phyloP scores from a whole-genome alignment of 495 filamentous ascomycete genomes.

The Daldinia bambusicola region DNA sequence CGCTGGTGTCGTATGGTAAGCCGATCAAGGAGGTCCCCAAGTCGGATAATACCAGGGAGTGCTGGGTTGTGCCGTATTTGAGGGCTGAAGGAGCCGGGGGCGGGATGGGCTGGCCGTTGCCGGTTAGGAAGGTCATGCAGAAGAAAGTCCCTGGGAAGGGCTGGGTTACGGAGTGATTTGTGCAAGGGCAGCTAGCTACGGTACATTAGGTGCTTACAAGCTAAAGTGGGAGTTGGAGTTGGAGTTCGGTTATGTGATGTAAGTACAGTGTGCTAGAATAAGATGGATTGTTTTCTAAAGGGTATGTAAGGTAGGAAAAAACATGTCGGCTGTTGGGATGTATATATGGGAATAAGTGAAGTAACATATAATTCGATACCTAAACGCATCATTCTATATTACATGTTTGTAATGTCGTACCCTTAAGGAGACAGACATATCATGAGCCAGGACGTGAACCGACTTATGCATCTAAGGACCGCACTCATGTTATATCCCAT shows the following conservation, averaged over 20 bases:
- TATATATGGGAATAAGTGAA: too few relatives aligned
- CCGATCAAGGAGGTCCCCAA: constrained; percentile 79
- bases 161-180: constrained; percentile 66
- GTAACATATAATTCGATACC: too few relatives aligned
- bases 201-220: neutral
- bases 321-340: too few relatives aligned
- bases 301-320: too few relatives aligned
- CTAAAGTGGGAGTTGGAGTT: too few relatives aligned
- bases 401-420: too few relatives aligned
- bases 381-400: too few relatives aligned
- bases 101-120: constrained; percentile 82
- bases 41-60: constrained; percentile 68
- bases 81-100: constrained; percentile 71
- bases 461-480: too few relatives aligned
- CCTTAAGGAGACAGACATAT: too few relatives aligned
- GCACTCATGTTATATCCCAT: too few relatives aligned
- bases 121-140: constrained; percentile 83
- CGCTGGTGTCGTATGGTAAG: constrained; percentile 85
- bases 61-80: constrained; percentile 83
- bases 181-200: neutral
- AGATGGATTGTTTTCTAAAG: too few relatives aligned
- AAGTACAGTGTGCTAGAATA: neutral
- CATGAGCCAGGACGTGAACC: too few relatives aligned
- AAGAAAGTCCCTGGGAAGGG: constrained; percentile 73
- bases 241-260: neutral